Evolutionary conservation across 139 green algal genomes (phyloP), one percentile per base, ranked within the genome.

Genomic region (Pleodorina starrii): DNA sequence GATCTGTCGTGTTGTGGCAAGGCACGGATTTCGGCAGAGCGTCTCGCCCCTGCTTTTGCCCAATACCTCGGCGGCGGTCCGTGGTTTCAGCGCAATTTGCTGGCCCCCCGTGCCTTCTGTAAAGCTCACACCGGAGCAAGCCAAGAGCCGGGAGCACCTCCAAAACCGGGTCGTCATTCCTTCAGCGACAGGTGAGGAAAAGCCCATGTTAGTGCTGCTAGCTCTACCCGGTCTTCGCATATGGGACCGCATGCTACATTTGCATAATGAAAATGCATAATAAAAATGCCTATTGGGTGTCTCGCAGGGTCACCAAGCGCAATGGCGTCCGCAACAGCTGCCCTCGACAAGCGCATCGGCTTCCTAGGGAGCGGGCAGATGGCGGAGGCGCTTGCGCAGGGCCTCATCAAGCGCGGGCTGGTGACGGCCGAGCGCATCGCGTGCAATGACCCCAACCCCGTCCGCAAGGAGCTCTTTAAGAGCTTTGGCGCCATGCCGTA

Each of bases 351-450:
- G 82, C 91, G 91, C 19, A 94, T 98, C 36, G 96, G 96, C 6
- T 97, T 98, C 90, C 57, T 95, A 73, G 93, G 93, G n/a, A 81
- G 90, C 23, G 93, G 93, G 4, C 91, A 96, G 88, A 99, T 99
- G 97, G 97, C 97, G 0, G 97, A 99, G 90, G 97, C 97, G 1
- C 92, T 99, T 60, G 96, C 97, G 0, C 88, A 93, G 0, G 97
- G 97, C 10, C 97, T 99, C 59, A 94, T 98, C n/a, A 86, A 93
- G 42, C 92, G 93, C 43, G 93, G 94, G 7, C 90, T 97, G 2
- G 80, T 94, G 11, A 88, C 91, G 3, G 74, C 91, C 0, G 86
- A 87, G 5, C 86, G 94, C 50, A 94, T 99, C 4, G 92, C 78
- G 57, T 95, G 90, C 48, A 96, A 92, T 19, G 97, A 99, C 88